These are phyloP conservation scores for Aureobasidium leucospermi DNA, from an alignment of 2,329 filamentous ascomycete species.

Conservation along the genomic window DNA sequence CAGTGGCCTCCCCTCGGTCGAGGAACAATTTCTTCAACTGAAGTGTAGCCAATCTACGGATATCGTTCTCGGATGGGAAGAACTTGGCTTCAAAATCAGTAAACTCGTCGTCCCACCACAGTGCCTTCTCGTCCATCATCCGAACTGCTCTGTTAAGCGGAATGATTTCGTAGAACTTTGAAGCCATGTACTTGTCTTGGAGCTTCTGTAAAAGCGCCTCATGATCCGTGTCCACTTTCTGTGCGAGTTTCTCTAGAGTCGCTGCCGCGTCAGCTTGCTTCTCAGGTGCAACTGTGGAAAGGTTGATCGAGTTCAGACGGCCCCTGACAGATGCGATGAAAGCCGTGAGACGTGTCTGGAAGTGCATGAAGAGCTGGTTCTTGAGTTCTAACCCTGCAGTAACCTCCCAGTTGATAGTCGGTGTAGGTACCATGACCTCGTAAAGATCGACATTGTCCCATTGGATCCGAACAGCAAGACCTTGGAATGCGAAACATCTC, in stretches of 20 bases:
- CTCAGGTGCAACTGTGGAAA: slow-evolving; percentile 83
- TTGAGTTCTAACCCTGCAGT: slow-evolving; percentile 87
- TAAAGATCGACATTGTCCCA: slow-evolving; percentile 89
- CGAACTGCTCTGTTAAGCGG: slow-evolving; percentile 84
- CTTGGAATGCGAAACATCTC: slow-evolving; percentile 83
- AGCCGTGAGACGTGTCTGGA: slow-evolving; percentile 71
- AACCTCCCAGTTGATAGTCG: slow-evolving; percentile 94
- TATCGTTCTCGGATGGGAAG: slow-evolving; percentile 91
- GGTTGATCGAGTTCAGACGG: slow-evolving; percentile 78
- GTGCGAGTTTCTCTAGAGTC: slow-evolving; percentile 71
- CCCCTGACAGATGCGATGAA: slow-evolving; percentile 85
- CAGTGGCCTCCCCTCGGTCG: slow-evolving; percentile 70
- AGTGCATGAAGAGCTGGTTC: slow-evolving; percentile 79
- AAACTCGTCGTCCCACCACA: slow-evolving; percentile 89
- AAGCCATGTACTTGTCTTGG: slow-evolving; percentile 85
- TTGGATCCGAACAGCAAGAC: slow-evolving; percentile 79
- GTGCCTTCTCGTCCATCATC: slow-evolving; percentile 84
- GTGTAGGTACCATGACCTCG: slow-evolving; percentile 86
- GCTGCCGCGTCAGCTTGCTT: slow-evolving; percentile 74
- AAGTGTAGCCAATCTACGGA: slow-evolving; percentile 80
- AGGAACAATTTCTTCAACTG: slow-evolving; percentile 94
- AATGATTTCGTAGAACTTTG: slow-evolving; percentile 94
- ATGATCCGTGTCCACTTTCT: slow-evolving; percentile 79
- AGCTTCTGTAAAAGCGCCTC: slow-evolving; percentile 64
- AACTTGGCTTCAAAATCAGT: slow-evolving; percentile 87